phyloP scores from a whole-genome alignment of 768 basidiomycete genomes.

The Leccinum ochraceum region DNA sequence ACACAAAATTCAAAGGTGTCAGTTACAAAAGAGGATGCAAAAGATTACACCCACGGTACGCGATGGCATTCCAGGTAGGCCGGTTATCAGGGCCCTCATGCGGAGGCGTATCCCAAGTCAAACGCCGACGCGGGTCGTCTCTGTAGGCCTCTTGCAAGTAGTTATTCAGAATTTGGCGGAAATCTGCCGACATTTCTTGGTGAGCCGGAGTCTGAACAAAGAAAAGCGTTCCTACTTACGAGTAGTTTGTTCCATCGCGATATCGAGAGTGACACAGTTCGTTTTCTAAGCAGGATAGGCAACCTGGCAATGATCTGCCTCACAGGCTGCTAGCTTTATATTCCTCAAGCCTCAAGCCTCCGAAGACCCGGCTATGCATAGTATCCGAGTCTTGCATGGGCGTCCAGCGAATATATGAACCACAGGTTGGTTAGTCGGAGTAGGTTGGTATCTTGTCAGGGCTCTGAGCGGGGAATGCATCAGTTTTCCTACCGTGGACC shows the following conservation, averaged over 20 bases:
- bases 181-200: slow-evolving; percentile 8
- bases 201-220: slow-evolving; percentile 1
- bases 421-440: slow-evolving; percentile 27
- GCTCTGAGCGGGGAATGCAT: background rate
- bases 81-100: slow-evolving; percentile 19
- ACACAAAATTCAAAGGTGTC: background rate
- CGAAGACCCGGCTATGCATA: slow-evolving; percentile 12
- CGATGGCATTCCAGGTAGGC: slow-evolving; percentile 28
- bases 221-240: slow-evolving; percentile 11
- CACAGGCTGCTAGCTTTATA: slow-evolving; percentile 18
- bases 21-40: background rate
- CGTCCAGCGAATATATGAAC: slow-evolving; percentile 2
- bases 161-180: slow-evolving; percentile 27
- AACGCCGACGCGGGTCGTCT: slow-evolving; percentile 11
- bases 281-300: background rate
- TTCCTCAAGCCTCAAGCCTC: background rate
- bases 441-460: slow-evolving; percentile 5
- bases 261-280: background rate
- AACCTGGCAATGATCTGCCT: background rate
- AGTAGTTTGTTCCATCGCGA: slow-evolving; percentile 8
- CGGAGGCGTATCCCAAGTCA: slow-evolving; percentile 21
- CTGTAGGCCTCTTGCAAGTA: slow-evolving; percentile 20
- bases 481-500: background rate
- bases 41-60: slow-evolving; percentile 17
- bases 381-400: slow-evolving; percentile 1